Conservation (phyloP, 331 rosid genomes). For the Quercus phellos region DNA sequence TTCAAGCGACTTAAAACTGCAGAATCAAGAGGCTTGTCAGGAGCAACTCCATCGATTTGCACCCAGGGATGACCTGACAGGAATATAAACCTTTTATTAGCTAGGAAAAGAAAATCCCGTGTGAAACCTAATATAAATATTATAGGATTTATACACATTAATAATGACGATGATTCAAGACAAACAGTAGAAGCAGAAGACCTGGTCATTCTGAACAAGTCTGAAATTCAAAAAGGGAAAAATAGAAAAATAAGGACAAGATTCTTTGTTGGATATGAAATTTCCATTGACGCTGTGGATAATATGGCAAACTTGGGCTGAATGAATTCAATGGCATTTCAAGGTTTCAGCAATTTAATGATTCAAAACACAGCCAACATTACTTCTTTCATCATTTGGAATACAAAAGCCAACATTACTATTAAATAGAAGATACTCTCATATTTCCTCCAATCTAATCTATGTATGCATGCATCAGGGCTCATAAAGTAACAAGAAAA, state of each 20-base stretch:
- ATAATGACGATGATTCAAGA: neutral
- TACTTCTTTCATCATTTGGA: neutral
- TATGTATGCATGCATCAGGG: neutral
- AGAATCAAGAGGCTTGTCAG: slow-evolving; percentile 88
- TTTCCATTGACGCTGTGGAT: neutral
- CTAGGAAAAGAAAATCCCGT: slow-evolving; percentile 1
- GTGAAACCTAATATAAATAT: slow-evolving; percentile 6
- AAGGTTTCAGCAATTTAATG: neutral
- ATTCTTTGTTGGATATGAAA: neutral
- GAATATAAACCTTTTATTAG: slow-evolving; percentile 18
- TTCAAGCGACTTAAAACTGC: slow-evolving; percentile 91
- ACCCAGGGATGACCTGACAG: slow-evolving; percentile 95
- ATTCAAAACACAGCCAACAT: neutral
- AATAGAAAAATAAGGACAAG: neutral
- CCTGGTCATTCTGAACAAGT: neutral
- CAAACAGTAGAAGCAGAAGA: slow-evolving; percentile 3
- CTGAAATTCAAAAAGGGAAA: neutral
- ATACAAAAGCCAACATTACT: neutral
- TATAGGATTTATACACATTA: neutral
- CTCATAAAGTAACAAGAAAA: neutral
- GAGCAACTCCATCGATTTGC: slow-evolving; percentile 97
- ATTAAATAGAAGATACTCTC: neutral
- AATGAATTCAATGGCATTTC: neutral
- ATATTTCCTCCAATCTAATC: neutral
- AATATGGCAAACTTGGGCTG: neutral